phyloP scores from a whole-genome alignment of 371 early-diverging fungal species.

The Syncephalastrum sp. region DNA sequence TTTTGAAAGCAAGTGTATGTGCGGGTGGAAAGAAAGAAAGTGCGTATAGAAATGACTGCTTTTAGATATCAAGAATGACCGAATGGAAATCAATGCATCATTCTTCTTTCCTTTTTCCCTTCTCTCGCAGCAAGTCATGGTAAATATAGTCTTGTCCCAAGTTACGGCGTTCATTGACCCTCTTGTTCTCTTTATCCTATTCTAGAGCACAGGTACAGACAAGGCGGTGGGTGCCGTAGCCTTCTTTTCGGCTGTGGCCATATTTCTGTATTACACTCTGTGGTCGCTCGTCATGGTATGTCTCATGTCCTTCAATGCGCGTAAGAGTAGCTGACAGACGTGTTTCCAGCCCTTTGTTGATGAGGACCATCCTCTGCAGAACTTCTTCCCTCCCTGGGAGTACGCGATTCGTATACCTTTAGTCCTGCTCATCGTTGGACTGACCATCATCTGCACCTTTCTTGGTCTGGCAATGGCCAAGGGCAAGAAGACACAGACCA shows the following conservation, averaged over 20 bases:
- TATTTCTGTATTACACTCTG: constrained; percentile 87
- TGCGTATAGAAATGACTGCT: too few species aligned
- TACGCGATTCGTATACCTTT: constrained; percentile 88
- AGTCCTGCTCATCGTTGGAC: constrained; percentile 74
- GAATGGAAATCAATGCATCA: too few species aligned
- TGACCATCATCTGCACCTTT: constrained; percentile 77
- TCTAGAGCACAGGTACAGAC: constrained; percentile 57
- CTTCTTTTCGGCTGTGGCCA: constrained; percentile 62
- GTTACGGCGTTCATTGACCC: too few species aligned
- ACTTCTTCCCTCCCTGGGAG: constrained; percentile 80
- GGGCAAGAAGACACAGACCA: constrained; percentile 59
- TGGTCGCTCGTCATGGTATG: constrained; percentile 88
- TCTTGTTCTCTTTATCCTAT: too few species aligned
- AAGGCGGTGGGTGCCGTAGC: constrained; percentile 78
- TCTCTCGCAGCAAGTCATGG: too few species aligned
- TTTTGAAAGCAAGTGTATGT: too few species aligned
- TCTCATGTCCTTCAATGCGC: neutral
- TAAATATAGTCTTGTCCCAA: too few species aligned
- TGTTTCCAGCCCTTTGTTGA: constrained; percentile 87
- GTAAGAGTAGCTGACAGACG: neutral
- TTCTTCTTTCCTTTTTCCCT: too few species aligned
- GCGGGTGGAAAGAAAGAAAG: too few species aligned
- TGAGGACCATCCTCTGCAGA: constrained; percentile 74
- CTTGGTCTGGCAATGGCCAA: constrained; percentile 83
- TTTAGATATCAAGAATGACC: too few species aligned